Percentiles rank a stretch among this genome's conserved stretches.
Conservation (phyloP, 73 alveolate genomes). For the Breviolum minutum region DNA sequence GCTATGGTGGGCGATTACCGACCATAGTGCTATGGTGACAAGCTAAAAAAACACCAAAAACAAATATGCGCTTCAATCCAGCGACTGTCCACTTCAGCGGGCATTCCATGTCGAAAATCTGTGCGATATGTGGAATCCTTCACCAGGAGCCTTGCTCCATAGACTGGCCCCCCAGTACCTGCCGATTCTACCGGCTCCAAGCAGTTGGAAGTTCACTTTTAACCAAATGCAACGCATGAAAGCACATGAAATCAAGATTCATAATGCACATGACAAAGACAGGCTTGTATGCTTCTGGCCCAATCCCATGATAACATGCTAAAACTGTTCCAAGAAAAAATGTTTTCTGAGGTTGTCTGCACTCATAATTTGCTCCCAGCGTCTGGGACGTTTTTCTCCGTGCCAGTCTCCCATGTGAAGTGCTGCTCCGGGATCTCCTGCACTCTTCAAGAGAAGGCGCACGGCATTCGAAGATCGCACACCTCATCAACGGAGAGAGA, state of each 20-base stretch:
- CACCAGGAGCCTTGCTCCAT: conserved; percentile 44
- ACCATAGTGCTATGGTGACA: too few relatives aligned
- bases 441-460: conserved; percentile 65
- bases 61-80: background rate
- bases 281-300: too few relatives aligned
- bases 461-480: conserved; percentile 47
- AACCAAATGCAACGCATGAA: too few relatives aligned
- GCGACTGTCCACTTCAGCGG: conserved; percentile 33
- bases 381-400: background rate
- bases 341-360: background rate
- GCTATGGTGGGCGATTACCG: too few relatives aligned
- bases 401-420: conserved; percentile 23
- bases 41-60: too few relatives aligned
- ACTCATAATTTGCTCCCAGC: background rate
- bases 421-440: conserved; percentile 8
- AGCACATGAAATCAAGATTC: too few relatives aligned
- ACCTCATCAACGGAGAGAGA: background rate
- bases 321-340: background rate
- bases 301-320: too few relatives aligned
- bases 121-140: conserved; percentile 65
- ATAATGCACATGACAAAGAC: too few relatives aligned
- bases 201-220: background rate
- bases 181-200: background rate
- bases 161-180: background rate
- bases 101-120: conserved; percentile 51